Base-by-base conservation (phyloP, 2,329 filamentous ascomycete species). In the Fusarium xylarioides region DNA sequence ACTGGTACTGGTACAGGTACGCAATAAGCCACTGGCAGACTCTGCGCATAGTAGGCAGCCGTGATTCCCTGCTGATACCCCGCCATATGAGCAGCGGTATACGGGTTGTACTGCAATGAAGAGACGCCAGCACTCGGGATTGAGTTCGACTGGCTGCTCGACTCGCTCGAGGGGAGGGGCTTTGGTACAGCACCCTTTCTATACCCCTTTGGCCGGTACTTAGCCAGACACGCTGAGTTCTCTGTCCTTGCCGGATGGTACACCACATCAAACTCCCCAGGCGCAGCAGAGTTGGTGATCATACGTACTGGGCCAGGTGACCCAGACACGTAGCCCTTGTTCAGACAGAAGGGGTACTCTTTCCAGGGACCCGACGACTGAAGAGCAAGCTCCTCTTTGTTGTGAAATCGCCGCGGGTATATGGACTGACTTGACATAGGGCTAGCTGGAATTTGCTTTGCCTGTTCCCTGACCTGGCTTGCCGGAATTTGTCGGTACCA, bases 271-370 rank as follows among this genome's bases (percentile, higher is more conserved):
- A 55, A 28, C 12, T 44, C 28, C 1, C 16, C 40, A 4, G 42
- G 21, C 4, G 21, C 35, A 21, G 40, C 14, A 2, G 68, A 34
- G 16, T 60, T 71, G 7, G 46, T n/a, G 5, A 71, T 52, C 11
- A 71, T 34, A 14, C 68, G 57, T 7, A 50, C 69, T 14, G 68
- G 68, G 15, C 69, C 69, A 4, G 69, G 68, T 14, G 11, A 15
- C 5, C 69, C 68, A 15, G 8, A 26, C 1, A 28, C 8, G 12
- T 71, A 71, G 15, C 35, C 26, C 5, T 62, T 54, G 18, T 68
- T 71, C n/a, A 71, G 26, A 18, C 43, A 60, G 7, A 71, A 63
- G 4, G 69, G 68, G 12, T 68, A 64, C 9, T 71, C 69, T 14
- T 19, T 53, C 69, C 63, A 68, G 11, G 68, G 35, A 3, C 69